Evolutionary conservation across 2,329 filamentous ascomycete species (phyloP).

Genomic region (Arthrinium puccinioides): DNA sequence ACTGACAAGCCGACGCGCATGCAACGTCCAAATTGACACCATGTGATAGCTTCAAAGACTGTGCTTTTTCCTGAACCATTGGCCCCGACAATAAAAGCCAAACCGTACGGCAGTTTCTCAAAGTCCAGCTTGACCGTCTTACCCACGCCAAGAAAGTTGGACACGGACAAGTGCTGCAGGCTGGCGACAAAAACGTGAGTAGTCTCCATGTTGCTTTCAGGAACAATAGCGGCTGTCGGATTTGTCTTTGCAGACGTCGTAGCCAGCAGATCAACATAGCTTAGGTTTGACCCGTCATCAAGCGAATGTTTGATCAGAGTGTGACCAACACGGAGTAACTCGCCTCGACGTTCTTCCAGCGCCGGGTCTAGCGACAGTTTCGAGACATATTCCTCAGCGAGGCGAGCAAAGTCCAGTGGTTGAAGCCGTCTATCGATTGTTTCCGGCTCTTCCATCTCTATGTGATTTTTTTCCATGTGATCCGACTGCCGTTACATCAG

Average conservation of each 20-base stretch:
- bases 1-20: conserved; percentile 19
- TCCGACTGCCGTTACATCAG: too few species aligned
- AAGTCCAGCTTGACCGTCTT: conserved; percentile 20
- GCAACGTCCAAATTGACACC: conserved; percentile 26
- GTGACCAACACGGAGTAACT: neutral
- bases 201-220: neutral
- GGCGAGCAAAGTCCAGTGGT: neutral
- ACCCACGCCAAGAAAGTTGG: conserved; percentile 25
- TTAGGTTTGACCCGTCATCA: neutral
- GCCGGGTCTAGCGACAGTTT: neutral
- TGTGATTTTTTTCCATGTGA: too few species aligned
- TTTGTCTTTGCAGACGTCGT: neutral
- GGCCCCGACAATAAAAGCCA: conserved; percentile 20
- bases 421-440: too few species aligned
- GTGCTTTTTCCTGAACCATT: conserved; percentile 27
- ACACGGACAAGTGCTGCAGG: conserved; percentile 18
- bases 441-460: too few species aligned
- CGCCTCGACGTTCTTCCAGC: neutral
- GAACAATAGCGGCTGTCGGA: neutral
- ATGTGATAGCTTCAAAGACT: conserved; percentile 24
- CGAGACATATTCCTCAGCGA: neutral
- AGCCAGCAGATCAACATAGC: neutral
- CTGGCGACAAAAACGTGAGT: conserved; percentile 18
- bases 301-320: neutral
- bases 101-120: conserved; percentile 14